Evolutionary conservation across 164 flowering plant species (phyloP), one percentile per base, ranked within the genome.

Genomic region (Kalanchoe fedtschenkoi): DNA sequence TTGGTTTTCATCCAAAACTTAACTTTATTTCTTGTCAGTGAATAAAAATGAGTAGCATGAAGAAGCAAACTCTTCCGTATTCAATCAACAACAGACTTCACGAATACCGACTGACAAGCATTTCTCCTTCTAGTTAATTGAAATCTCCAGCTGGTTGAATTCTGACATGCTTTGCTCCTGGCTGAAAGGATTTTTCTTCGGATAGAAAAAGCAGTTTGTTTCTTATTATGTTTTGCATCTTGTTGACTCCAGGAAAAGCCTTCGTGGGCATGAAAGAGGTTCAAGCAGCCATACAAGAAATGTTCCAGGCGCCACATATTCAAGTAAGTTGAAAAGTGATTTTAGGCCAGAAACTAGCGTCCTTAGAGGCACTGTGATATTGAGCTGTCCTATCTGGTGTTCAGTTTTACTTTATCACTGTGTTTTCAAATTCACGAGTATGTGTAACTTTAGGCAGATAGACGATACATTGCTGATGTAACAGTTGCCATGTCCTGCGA

Each of bases 231-330:
- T 63, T 16, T 33, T 41, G 61, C 26, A 63, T 62, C 2, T 68
- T 60, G 59, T 57, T n/a, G 33, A 26, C 60, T 71, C 68, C 76
- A 90, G 97, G 80, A 61, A 83, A 87, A 69, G 58, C 68, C 38
- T 72, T 78, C 46, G 84, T 90, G 61, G 82, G 93, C 16, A 87
- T 93, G 85, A 66, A 80, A 42, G 95, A 90, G 34, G 87, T 93
- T 68, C 91, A 90, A 73, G 84, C 91, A 73, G 97, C 97, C 37
- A 93, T 90, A 67, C 88, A 90, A 68, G 99, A 93, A 78, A 93
- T 90, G 97, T 90, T 93, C 73, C 97, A 90, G 72, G 99, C 97
- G 66, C 97, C 97, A 68, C 99, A 93, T 76, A 84, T 90, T 64
- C 60, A 47, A 17, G 3, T n/a, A 66, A 34, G 19, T 28, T 1